These are phyloP conservation scores for Graphilbum fragrans DNA, from an alignment of 2,329 filamentous ascomycete species.

Conservation along the genomic window DNA sequence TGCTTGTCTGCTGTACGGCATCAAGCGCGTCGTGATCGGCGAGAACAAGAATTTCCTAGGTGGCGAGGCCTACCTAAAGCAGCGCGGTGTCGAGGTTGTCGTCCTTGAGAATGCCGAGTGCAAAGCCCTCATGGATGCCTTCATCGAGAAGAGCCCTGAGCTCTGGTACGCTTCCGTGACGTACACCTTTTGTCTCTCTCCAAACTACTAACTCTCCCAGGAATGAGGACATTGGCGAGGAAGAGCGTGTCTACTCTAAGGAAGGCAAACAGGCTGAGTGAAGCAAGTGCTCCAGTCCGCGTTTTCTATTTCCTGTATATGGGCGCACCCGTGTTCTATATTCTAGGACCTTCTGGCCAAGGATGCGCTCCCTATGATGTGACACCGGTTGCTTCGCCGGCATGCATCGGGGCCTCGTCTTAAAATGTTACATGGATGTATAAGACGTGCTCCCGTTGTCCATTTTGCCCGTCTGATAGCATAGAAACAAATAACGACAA, in stretches of 20 bases:
- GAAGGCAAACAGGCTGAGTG: slow-evolving; percentile 9
- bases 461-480: too few relatives aligned
- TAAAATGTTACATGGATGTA: too few relatives aligned
- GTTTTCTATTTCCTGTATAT: too few relatives aligned
- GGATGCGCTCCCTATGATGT: too few relatives aligned
- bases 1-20: slow-evolving; percentile 64
- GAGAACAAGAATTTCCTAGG: slow-evolving; percentile 68
- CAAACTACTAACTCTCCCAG: slow-evolving; percentile 17
- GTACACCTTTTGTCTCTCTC: neutral
- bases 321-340: too few relatives aligned
- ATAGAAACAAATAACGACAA: too few relatives aligned
- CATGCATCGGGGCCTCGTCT: too few relatives aligned
- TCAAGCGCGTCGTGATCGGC: slow-evolving; percentile 62
- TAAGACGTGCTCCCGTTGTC: too few relatives aligned
- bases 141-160: slow-evolving; percentile 59
- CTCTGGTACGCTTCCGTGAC: slow-evolving; percentile 53
- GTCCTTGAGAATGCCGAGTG: slow-evolving; percentile 55
- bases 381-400: too few relatives aligned
- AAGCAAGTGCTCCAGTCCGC: too few relatives aligned
- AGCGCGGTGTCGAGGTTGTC: slow-evolving; percentile 60
- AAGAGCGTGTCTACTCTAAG: slow-evolving; percentile 27
- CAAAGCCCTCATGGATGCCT: slow-evolving; percentile 56
- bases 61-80: slow-evolving; percentile 57
- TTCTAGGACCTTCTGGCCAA: too few relatives aligned
- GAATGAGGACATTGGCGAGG: slow-evolving; percentile 48